Conservation (phyloP, 2,329 filamentous ascomycete species). For the Monosporascus ibericus region DNA sequence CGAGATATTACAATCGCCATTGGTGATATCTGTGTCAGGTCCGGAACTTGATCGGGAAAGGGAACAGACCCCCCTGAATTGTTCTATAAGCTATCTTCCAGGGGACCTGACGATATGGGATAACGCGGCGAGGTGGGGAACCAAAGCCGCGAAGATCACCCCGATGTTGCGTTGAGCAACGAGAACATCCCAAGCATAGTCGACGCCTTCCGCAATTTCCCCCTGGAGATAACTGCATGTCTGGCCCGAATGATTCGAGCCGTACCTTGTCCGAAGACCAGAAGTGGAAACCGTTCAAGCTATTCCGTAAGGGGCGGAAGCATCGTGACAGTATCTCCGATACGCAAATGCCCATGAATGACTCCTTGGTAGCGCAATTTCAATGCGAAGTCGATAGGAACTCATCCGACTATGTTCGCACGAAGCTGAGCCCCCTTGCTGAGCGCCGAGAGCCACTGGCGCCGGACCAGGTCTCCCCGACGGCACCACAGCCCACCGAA, state of each 20-base stretch:
- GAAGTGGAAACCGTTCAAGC: constrained; percentile 36
- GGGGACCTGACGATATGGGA: too few relatives aligned
- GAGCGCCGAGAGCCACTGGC: constrained; percentile 21
- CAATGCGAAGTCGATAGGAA: constrained; percentile 11
- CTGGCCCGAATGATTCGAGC: constrained; percentile 6
- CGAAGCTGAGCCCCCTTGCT: constrained; percentile 29
- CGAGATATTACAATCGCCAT: constrained; percentile 3
- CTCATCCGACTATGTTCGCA: constrained; percentile 15
- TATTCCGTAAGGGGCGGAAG: constrained; percentile 33
- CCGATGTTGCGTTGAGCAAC: neutral
- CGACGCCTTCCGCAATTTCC: constrained; percentile 3
- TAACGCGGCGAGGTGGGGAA: too few relatives aligned
- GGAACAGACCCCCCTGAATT: too few relatives aligned
- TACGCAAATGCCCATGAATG: too few relatives aligned
- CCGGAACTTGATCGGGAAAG: too few relatives aligned
- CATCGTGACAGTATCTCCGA: constrained; percentile 17
- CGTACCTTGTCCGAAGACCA: constrained; percentile 13
- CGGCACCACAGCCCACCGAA: too few relatives aligned
- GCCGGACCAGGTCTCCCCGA: neutral
- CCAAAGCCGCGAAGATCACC: too few relatives aligned
- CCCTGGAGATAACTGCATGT: constrained; percentile 8
- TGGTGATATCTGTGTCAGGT: neutral
- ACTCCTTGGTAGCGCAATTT: constrained; percentile 9
- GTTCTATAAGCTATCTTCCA: too few relatives aligned
- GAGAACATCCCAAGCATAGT: neutral